phyloP scores from a whole-genome alignment of 768 basidiomycete genomes.

The Mrakia blollopis region DNA sequence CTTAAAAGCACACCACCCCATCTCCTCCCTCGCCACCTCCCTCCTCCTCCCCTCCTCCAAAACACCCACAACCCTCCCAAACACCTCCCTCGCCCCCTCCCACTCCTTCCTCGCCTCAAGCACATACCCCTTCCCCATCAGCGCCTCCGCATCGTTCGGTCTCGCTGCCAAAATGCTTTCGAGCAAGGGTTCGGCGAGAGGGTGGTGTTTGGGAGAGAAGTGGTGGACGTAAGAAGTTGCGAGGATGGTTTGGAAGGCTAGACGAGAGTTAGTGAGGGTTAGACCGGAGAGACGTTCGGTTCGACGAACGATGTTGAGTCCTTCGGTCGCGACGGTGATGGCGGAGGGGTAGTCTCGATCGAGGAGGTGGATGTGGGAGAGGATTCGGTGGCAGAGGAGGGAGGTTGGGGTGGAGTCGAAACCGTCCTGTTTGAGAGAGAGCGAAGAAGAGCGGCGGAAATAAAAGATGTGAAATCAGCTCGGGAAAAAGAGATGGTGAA shows the following conservation, averaged over 20 bases:
- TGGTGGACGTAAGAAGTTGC: constrained; percentile 75
- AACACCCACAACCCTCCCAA: constrained; percentile 55
- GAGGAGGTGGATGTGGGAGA: constrained; percentile 27
- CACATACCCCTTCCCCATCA: constrained; percentile 73
- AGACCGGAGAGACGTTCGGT: constrained; percentile 11
- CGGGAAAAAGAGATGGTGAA: neutral
- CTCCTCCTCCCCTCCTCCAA: constrained; percentile 44
- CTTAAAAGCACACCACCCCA: constrained; percentile 75
- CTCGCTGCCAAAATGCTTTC: constrained; percentile 63
- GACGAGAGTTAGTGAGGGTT: constrained; percentile 10
- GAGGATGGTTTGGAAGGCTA: constrained; percentile 59
- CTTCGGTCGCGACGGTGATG: constrained; percentile 25
- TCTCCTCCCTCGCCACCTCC: constrained; percentile 62
- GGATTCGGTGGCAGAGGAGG: constrained; percentile 26
- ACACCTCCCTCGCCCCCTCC: constrained; percentile 60
- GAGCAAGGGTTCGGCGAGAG: constrained; percentile 66
- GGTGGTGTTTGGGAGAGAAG: constrained; percentile 84
- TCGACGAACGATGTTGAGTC: constrained; percentile 14
- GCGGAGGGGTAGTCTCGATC: constrained; percentile 25
- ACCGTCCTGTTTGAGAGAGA: constrained; percentile 2
- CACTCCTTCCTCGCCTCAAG: constrained; percentile 61
- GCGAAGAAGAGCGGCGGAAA: too few relatives aligned
- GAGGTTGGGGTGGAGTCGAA: constrained; percentile 21
- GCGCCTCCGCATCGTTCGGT: constrained; percentile 58
- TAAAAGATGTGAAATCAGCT: neutral